Conservation (phyloP, 208 protist genomes). For the Leishmania aethiopica region DNA sequence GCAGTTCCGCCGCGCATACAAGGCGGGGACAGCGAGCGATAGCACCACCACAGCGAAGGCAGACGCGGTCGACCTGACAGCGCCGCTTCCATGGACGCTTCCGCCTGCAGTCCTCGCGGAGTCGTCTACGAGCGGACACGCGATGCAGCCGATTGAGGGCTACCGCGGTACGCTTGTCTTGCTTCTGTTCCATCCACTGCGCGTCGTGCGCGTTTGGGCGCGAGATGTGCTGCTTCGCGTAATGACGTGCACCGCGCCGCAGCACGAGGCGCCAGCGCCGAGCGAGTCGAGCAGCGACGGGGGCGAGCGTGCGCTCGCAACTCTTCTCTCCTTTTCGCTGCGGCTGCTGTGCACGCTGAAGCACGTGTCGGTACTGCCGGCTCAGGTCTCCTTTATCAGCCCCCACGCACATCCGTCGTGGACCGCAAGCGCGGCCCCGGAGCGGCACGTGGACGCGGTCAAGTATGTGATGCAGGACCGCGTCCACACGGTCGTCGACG, state of each 20-base stretch:
- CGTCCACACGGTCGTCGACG: conserved; percentile 34
- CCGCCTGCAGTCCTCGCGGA: neutral
- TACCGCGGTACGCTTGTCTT: conserved; percentile 40
- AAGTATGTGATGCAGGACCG: conserved; percentile 7
- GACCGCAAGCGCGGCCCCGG: neutral
- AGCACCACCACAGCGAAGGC: neutral
- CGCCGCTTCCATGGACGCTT: conserved; percentile 5
- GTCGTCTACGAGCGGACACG: neutral
- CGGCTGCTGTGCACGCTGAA: conserved; percentile 60
- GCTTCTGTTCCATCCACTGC: conserved; percentile 49
- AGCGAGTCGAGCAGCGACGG: neutral
- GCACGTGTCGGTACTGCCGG: conserved; percentile 32
- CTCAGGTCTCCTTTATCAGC: conserved; percentile 9
- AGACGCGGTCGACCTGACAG: neutral
- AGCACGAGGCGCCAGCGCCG: neutral
- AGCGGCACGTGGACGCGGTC: neutral
- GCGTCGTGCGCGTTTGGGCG: conserved; percentile 40
- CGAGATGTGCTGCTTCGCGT: conserved; percentile 21
- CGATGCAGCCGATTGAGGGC: neutral
- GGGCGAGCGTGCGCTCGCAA: neutral
- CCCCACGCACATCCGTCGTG: neutral
- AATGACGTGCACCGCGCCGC: neutral
- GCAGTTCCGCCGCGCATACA: neutral
- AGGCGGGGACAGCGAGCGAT: neutral
- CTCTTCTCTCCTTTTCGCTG: conserved; percentile 32